Base-by-base conservation (phyloP, 306 rosid species). In the Echinosophora koreensis region DNA sequence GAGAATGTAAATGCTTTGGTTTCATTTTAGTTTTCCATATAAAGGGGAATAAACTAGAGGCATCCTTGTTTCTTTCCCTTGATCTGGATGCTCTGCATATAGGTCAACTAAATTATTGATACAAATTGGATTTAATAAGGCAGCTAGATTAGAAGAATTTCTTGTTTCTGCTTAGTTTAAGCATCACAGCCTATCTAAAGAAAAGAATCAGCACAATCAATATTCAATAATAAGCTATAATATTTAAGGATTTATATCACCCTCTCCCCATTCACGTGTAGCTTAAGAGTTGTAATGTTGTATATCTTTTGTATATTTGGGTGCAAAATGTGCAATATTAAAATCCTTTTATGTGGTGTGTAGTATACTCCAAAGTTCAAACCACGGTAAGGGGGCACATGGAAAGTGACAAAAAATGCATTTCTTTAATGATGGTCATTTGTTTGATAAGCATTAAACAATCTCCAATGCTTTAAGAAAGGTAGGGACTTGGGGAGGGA, bases 241-340 rank as follows among this genome's bases (percentile, higher is more conserved):
- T 49, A 50, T 69, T 51, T 4, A 51, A 69, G 47, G 39, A 72
- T 14, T 72, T 27, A 41, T 55, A 69, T 5, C 71, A 22, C 32
- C n/a, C 16, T 11, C 6, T 42, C 57, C 14, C n/a, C 18, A 13
- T 27, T 67, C 27, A 46, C 7, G 13, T 27, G 35, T 37, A 42
- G 41, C 16, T 35, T 52, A 69, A 12, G 42, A 14, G 9, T 22
- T 14, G 15, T 37, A 37, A 4, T 7, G 11, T 41, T 41, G 8
- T 41, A 41, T 63, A 16, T 47, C 13, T 14, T 34, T 74, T 74
- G 35, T n/a, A 28, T 28, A 61, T 16, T 12, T n/a, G 49, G 13
- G 60, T 60, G 18, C 17, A 22, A 22, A 22, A 22, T 22, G 22
- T 0, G 22, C 22, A 41, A 22, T 41, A 22, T 73, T 14, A 38